Evolutionary conservation across 2,329 filamentous ascomycete species (phyloP), one percentile per base, ranked within the genome.

Genomic region (Nemania bipapillata): DNA sequence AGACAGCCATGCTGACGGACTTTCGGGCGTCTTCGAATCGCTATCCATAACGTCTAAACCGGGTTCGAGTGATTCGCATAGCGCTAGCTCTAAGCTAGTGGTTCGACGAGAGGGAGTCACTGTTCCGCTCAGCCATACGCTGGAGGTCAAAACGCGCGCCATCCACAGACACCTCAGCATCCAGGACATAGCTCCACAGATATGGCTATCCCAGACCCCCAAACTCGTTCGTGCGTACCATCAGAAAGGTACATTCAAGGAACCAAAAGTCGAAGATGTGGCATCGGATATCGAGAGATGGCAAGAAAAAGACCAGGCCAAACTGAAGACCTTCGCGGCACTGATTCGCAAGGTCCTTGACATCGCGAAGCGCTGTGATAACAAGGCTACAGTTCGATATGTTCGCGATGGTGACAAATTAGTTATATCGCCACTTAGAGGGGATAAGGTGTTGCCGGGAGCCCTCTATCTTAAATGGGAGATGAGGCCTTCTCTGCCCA

Each of bases 201-300:
- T 85, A 26, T 85, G 83, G 83, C 69, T 79, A 17, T 84, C 81
- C 4, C 83, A 85, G 74, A 85, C 83, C 0, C 79, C 80, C 0
- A 83, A 82, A 47, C 81, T 85, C 37, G 81, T 85, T n/a, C 78
- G 80, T 32, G 83, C 81, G 0, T 83, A 83, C 68, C 81, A 85
- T 68, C 52, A 70, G 3, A 63, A 66, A 1, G 83, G 82, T 37
- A 20, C 61, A 1, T 85, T 85, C 67, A 17, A 64, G 8, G 35
- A 49, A 17, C 75, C 78, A 45, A 37, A 71, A 59, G 80, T 83
- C 1, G 76, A 83, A 74, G 75, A 83, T 70, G 75, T 83, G 12
- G 54, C 71, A 3, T 35, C 22, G 22, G 65, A 77, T 5, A 73
- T 83, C 37, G 66, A 69, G 26, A 65, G 17, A 26, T 84, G 81